Evolutionary conservation across 345 rosid genomes (phyloP).

Genomic region (Barbarea vulgaris): DNA sequence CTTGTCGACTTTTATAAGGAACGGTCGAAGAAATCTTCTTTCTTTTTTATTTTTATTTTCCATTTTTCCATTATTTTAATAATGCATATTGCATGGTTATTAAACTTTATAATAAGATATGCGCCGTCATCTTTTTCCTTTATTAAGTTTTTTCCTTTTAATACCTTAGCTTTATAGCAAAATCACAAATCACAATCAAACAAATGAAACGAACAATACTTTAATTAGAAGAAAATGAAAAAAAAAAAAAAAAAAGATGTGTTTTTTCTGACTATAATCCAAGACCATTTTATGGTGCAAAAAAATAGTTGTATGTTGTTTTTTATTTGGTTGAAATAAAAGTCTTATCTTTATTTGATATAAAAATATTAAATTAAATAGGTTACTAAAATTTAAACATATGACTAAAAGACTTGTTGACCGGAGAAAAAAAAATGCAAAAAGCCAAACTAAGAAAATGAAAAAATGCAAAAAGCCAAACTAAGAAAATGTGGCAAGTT

Average conservation of each 20-base stretch:
- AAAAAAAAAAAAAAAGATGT: too few species aligned
- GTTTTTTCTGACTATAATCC: not conserved
- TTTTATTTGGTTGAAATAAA: not conserved
- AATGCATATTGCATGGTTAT: slow-evolving; percentile 4
- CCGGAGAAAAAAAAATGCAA: not conserved
- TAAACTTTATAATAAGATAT: not conserved
- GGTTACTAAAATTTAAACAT: too few species aligned
- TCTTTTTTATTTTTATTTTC: not conserved
- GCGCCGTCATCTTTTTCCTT: slow-evolving; percentile 34
- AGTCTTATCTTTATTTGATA: not conserved
- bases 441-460: not conserved
- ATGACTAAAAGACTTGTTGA: not conserved
- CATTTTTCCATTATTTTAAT: not conserved
- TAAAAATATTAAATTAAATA: too few species aligned
- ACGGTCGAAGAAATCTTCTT: slow-evolving; percentile 25
- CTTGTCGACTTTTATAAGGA: slow-evolving; percentile 38
- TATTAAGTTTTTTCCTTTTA: not conserved
- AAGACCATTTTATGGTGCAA: not conserved
- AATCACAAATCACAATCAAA: not conserved
- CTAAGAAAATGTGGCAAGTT: too few species aligned
- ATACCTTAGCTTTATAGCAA: not conserved
- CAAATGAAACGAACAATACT: not conserved
- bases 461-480: too few species aligned
- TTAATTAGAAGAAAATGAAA: not conserved
- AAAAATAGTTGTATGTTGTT: not conserved